Conservation (phyloP, 129 eudicot genomes). For the Saposhnikovia divaricata region DNA sequence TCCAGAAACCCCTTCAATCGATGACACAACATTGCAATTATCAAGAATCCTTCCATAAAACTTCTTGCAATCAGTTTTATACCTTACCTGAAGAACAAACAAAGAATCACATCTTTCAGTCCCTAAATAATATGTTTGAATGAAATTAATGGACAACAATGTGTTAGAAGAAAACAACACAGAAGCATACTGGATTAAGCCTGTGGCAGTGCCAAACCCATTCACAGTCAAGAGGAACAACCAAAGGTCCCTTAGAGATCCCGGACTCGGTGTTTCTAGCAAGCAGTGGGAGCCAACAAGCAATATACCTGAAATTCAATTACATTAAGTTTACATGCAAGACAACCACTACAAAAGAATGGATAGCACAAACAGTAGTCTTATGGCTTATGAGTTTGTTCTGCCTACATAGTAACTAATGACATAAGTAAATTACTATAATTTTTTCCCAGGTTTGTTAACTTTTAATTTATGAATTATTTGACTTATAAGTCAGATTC, state of each 20-base stretch:
- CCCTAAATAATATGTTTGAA: not conserved
- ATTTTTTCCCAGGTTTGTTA: not conserved
- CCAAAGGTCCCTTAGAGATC: conserved; percentile 63
- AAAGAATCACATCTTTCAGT: conserved; percentile 9
- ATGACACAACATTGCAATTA: conserved; percentile 55
- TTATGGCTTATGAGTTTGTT: not conserved
- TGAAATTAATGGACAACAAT: not conserved
- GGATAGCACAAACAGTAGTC: not conserved
- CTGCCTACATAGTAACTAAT: not conserved
- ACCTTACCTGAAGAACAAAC: conserved; percentile 53
- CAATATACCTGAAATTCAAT: conserved; percentile 53
- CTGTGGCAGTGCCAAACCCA: conserved; percentile 99
- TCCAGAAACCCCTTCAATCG: conserved; percentile 42
- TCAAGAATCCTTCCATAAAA: conserved; percentile 73
- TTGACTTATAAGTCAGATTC: not conserved
- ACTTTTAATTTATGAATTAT: not conserved
- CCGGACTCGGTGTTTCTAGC: conserved; percentile 49
- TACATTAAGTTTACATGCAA: not conserved
- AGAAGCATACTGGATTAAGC: conserved; percentile 79
- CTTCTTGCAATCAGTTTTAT: conserved; percentile 72
- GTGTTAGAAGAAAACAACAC: not conserved
- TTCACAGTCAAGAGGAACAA: conserved; percentile 97
- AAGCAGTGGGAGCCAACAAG: conserved; percentile 94
- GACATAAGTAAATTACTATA: not conserved
- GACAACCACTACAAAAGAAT: not conserved